These are phyloP conservation scores for Umbelopsis vinacea DNA, from an alignment of 192 early-diverging fungal species.

Conservation along the genomic window DNA sequence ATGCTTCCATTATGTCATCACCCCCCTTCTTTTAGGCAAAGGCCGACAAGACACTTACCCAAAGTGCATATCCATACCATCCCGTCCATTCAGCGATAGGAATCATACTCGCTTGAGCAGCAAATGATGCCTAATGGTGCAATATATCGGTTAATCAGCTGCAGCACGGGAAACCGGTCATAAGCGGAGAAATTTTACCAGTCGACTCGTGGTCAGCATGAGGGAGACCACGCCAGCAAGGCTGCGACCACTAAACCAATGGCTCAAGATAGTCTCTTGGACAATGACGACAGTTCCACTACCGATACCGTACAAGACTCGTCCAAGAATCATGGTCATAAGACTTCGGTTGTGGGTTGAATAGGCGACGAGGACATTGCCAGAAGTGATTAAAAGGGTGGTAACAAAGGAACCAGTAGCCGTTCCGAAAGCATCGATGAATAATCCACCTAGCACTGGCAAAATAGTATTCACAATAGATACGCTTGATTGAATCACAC, in stretches of 20 bases:
- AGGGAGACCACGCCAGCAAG: slow-evolving; percentile 71
- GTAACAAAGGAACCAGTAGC: slow-evolving; percentile 56
- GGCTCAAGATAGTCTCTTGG: slow-evolving; percentile 81
- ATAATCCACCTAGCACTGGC: slow-evolving; percentile 56
- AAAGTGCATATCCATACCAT: slow-evolving; percentile 52
- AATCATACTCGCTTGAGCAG: slow-evolving; percentile 68
- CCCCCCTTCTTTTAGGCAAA: not conserved
- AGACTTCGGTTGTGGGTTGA: slow-evolving; percentile 49
- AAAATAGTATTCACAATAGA: slow-evolving; percentile 63
- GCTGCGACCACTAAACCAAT: slow-evolving; percentile 73
- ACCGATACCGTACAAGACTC: slow-evolving; percentile 68
- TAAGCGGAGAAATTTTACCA: slow-evolving; percentile 44
- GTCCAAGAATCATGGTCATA: slow-evolving; percentile 57
- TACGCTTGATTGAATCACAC: slow-evolving; percentile 67
- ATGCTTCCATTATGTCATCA: not conserved
- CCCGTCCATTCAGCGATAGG: slow-evolving; percentile 56
- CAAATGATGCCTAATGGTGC: slow-evolving; percentile 58
- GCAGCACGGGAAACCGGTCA: not conserved
- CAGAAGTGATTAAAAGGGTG: slow-evolving; percentile 59
- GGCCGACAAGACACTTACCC: slow-evolving; percentile 18
- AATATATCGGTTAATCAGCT: too few relatives aligned
- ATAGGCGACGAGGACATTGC: slow-evolving; percentile 54
- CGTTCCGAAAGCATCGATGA: slow-evolving; percentile 65
- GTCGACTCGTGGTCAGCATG: slow-evolving; percentile 70
- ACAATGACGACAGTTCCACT: slow-evolving; percentile 76